Percentiles rank a stretch among this genome's conserved stretches.
These are phyloP conservation scores for Nannochloropsis gaditana DNA, from an alignment of 108 stramenopile species.

Conservation along the genomic window DNA sequence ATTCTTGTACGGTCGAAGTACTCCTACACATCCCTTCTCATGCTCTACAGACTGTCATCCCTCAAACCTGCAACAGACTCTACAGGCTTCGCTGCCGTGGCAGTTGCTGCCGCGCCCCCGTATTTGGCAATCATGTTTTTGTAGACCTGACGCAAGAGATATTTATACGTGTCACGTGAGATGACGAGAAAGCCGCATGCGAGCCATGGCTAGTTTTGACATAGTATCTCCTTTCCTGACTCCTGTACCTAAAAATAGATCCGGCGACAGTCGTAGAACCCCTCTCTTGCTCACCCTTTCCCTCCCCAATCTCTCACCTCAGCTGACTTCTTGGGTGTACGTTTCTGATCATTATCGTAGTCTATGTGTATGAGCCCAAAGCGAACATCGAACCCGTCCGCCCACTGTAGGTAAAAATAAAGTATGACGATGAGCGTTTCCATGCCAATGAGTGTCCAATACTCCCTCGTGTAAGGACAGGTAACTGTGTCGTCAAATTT, in stretches of 20 bases:
- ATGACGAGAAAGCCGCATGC: not conserved
- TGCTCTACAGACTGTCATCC: too few relatives aligned
- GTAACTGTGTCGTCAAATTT: too few relatives aligned
- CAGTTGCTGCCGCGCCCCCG: not conserved
- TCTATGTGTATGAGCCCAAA: constrained; percentile 83
- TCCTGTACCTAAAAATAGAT: too few relatives aligned
- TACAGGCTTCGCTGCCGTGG: too few relatives aligned
- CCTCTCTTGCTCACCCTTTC: not conserved
- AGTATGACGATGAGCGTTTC: not conserved
- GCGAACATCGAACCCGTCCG: constrained; percentile 70
- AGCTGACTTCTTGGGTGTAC: constrained; percentile 67
- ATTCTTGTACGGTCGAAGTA: too few relatives aligned
- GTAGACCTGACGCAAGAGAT: not conserved
- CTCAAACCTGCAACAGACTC: too few relatives aligned
- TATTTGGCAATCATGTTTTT: not conserved
- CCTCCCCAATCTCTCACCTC: not conserved
- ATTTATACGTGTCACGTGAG: not conserved
- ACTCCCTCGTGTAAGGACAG: too few relatives aligned
- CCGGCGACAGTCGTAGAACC: not conserved
- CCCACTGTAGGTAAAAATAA: constrained; percentile 60
- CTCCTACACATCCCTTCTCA: too few relatives aligned
- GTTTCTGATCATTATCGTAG: constrained; percentile 64
- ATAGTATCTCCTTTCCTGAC: too few relatives aligned
- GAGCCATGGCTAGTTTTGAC: not conserved
- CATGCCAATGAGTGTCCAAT: too few relatives aligned